phyloP scores from a whole-genome alignment of 2,329 filamentous ascomycete genomes.

The Canariomyces notabilis region DNA sequence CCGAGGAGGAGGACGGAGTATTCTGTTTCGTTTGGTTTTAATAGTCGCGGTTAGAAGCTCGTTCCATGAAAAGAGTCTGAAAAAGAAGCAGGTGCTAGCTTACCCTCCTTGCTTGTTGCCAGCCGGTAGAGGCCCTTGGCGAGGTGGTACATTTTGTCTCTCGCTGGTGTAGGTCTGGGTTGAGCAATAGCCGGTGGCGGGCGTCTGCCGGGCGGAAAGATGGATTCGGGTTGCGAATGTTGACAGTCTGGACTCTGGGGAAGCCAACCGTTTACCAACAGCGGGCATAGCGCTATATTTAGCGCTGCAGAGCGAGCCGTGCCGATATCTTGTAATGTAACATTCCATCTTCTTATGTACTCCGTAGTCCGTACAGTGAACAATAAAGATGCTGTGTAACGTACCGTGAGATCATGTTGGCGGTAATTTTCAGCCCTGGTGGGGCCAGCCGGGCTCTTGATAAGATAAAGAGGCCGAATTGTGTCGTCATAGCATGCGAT shows the following conservation, averaged over 20 bases:
- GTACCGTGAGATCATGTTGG: too few species aligned
- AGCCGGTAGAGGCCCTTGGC: constrained; percentile 92
- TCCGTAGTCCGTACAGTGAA: not conserved
- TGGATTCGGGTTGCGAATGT: not conserved
- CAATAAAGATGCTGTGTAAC: too few species aligned
- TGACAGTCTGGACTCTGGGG: not conserved
- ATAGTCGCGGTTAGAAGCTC: not conserved
- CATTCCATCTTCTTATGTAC: too few species aligned
- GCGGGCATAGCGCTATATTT: too few species aligned
- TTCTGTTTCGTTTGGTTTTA: constrained; percentile 48
- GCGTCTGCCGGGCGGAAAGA: not conserved
- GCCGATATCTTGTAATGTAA: too few species aligned
- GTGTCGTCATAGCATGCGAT: not conserved
- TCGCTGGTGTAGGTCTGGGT: not conserved
- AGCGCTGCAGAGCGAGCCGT: too few species aligned
- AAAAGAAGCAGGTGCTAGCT: not conserved
- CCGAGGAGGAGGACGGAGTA: constrained; percentile 96
- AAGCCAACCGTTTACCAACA: too few species aligned
- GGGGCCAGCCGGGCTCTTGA: not conserved
- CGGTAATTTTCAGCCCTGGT: too few species aligned
- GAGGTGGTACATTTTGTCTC: constrained; percentile 51
- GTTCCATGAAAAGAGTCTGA: not conserved
- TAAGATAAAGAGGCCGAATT: not conserved
- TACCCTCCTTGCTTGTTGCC: constrained; percentile 94
- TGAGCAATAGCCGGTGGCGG: not conserved